Evolutionary conservation across 345 rosid genomes (phyloP).

Genomic region (Citrus reticulata): DNA sequence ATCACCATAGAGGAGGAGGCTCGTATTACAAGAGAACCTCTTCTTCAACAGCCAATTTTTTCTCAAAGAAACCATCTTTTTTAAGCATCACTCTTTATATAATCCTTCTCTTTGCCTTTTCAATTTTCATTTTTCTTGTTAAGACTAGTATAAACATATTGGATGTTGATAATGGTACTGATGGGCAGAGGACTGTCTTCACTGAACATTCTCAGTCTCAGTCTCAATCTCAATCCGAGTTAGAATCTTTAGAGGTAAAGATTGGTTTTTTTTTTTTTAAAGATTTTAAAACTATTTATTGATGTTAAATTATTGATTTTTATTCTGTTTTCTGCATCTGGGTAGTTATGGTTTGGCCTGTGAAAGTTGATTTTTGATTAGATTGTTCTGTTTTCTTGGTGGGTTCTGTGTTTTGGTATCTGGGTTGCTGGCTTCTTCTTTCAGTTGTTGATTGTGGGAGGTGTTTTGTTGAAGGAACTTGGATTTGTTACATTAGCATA

Average conservation of each 20-base stretch:
- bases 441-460: background rate
- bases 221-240: background rate
- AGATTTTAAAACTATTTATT: background rate
- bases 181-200: constrained; percentile 11
- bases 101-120: constrained; percentile 30
- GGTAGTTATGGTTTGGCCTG: background rate
- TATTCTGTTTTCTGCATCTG: background rate
- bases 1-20: constrained; percentile 5
- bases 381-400: background rate
- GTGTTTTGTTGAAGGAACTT: background rate
- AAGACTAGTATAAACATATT: constrained; percentile 19
- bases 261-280: background rate
- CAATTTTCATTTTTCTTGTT: constrained; percentile 26
- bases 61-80: constrained; percentile 19
- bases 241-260: constrained; percentile 16
- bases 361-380: constrained; percentile 16
- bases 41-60: constrained; percentile 19
- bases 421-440: background rate
- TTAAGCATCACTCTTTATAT: constrained; percentile 21
- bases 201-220: constrained; percentile 19
- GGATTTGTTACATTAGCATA: background rate
- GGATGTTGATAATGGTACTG: constrained; percentile 19
- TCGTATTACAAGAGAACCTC: constrained; percentile 15
- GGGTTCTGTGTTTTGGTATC: background rate
- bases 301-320: background rate